phyloP scores from a whole-genome alignment of 352 stramenopile species.

The Phytophthora sp. region DNA sequence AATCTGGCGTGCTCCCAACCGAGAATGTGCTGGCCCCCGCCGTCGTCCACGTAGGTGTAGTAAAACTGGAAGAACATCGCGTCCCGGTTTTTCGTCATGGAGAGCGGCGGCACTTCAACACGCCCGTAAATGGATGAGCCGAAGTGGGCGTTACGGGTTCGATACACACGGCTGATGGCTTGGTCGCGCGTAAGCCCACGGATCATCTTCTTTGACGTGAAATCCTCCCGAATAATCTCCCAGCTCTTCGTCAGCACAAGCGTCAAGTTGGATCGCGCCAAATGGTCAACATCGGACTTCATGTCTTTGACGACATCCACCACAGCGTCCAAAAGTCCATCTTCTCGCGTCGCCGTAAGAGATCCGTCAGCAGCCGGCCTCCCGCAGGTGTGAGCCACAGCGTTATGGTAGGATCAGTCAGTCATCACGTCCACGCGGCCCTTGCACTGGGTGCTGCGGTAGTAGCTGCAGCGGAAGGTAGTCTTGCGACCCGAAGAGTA shows the following conservation, averaged over 20 bases:
- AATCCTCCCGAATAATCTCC: conserved; percentile 11
- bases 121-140: conserved; percentile 23
- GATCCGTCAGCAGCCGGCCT: background rate
- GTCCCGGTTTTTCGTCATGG: conserved; percentile 5
- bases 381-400: conserved; percentile 1
- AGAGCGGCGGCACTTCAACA: conserved; percentile 21
- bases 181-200: too few relatives aligned
- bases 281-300: too few relatives aligned
- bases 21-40: conserved; percentile 19
- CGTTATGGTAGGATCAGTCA: conserved; percentile 8
- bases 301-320: conserved; percentile 12
- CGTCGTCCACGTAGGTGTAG: conserved; percentile 20
- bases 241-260: conserved; percentile 4
- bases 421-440: conserved; percentile 14
- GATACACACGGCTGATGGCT: conserved; percentile 8
- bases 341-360: background rate
- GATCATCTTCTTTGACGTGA: conserved; percentile 7
- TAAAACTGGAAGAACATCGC: conserved; percentile 35
- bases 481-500: conserved; percentile 20
- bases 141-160: conserved; percentile 16
- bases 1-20: too few relatives aligned
- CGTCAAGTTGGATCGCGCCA: conserved; percentile 4
- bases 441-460: conserved; percentile 12
- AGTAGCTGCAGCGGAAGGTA: conserved; percentile 9
- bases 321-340: background rate